A percentile compares a stretch with the other conserved stretches of the same genome.
phyloP scores from a whole-genome alignment of 2,329 filamentous ascomycete genomes.

The Fusarium sp. region DNA sequence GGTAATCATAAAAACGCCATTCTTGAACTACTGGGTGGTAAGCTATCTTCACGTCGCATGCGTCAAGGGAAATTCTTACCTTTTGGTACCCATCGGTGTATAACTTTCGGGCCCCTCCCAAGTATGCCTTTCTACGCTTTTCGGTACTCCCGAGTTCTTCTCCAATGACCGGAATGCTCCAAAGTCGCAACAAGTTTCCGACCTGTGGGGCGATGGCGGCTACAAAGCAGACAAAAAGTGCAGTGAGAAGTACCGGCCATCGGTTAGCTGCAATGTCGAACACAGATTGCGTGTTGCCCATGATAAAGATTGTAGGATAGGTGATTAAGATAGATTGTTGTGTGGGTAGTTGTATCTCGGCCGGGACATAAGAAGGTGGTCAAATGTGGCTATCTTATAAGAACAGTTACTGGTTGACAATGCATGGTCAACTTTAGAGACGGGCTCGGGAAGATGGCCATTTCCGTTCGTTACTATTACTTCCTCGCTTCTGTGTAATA shows the following conservation, averaged over 20 bases:
- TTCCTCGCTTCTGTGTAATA: background rate
- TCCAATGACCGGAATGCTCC: constrained; percentile 18
- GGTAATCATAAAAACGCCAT: constrained; percentile 28
- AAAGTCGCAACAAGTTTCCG: background rate
- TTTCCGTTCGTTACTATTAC: background rate
- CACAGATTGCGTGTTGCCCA: constrained; percentile 7
- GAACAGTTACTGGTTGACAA: background rate
- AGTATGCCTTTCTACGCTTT: constrained; percentile 29
- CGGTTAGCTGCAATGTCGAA: background rate
- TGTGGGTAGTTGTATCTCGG: background rate
- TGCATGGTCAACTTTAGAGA: background rate
- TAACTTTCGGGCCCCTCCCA: constrained; percentile 16
- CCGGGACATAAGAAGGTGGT: background rate
- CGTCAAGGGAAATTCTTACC: background rate
- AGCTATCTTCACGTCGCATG: rapidly evolving
- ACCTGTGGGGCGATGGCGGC: background rate
- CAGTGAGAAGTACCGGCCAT: constrained; percentile 5
- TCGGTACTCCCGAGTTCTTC: constrained; percentile 9
- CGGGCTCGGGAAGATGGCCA: background rate
- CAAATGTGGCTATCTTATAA: background rate
- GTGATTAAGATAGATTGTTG: background rate
- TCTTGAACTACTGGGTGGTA: constrained; percentile 7
- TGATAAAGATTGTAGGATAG: background rate
- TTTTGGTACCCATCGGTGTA: constrained; percentile 29
- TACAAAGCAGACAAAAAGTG: background rate